Base-by-base conservation (phyloP, 2,329 filamentous ascomycete species). In the Nemania bipapillata region DNA sequence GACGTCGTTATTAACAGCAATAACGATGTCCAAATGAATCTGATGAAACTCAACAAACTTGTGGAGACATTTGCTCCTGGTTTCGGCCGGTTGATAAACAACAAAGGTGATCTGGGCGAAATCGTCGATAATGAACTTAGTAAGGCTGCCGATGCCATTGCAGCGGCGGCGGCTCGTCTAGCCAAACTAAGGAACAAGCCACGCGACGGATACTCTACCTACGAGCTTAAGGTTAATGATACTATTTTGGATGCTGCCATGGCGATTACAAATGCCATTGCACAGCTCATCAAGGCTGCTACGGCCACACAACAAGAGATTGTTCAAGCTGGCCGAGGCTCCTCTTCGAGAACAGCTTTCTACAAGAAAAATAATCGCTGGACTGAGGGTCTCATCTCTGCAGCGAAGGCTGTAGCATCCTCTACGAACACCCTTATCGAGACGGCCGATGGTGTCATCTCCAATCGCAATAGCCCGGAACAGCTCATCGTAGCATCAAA, bases 331-430 rank as follows among this genome's bases (percentile, higher is more conserved):
- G 96, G 96, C 7, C 91, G 92, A 22, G 96, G 96, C 40, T 92
- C 91, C 28, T 93, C 92, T 59, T 96, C 93, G 52, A 89, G 91
- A 66, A 96, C 94, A 1, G 94, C 94, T 26, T 99, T 99, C 81
- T 99, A 99, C 90, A 98, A 98, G 87, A 98, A 98, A 86, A 97
- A 99, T 87, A 99, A 98, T 83, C 89, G 96, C 60, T 99, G 96
- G 96, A 99, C 96, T 0, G 96, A 99, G 78, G 96, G 96, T 55
- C 89, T 99, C 69, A 97, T 99, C 78, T 97, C 93, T 42, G 96
- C 96, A 0, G 95, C 96, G 72, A 99, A 99, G 83, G 96, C 96
- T 0, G 96, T 99, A 20, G 96, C 96, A 2, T 87, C 88, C 1
- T 96, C 94, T 17, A 99, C 96, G 11, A 98, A 97, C 83, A 96